phyloP scores from a whole-genome alignment of 768 basidiomycete species.

The Dendrothele bispora region DNA sequence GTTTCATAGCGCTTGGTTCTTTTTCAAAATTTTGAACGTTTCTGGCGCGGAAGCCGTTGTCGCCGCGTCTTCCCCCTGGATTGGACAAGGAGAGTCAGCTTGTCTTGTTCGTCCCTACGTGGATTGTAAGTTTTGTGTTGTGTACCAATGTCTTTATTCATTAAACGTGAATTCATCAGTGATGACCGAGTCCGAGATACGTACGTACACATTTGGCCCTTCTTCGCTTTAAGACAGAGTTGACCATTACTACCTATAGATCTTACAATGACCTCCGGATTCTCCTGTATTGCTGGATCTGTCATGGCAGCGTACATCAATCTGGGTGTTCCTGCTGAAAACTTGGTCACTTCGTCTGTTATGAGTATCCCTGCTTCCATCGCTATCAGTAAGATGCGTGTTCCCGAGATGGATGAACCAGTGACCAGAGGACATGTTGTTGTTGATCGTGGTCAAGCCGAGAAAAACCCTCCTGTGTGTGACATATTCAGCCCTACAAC shows the following conservation, averaged over 20 bases:
- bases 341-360: slow-evolving; percentile 83
- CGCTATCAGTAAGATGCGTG: slow-evolving; percentile 84
- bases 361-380: slow-evolving; percentile 97
- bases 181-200: slow-evolving; percentile 87
- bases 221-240: background rate
- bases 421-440: slow-evolving; percentile 81
- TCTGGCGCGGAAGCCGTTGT: slow-evolving; percentile 96
- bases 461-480: slow-evolving; percentile 53
- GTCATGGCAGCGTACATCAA: slow-evolving; percentile 83
- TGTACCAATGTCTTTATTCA: background rate
- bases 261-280: slow-evolving; percentile 88
- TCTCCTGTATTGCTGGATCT: slow-evolving; percentile 91
- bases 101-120: slow-evolving; percentile 13
- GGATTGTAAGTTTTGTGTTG: slow-evolving; percentile 5
- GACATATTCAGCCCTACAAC: background rate
- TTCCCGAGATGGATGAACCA: slow-evolving; percentile 84
- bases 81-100: slow-evolving; percentile 65
- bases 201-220: slow-evolving; percentile 26
- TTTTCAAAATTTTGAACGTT: slow-evolving; percentile 88
- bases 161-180: no score
- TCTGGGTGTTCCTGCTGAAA: slow-evolving; percentile 76
- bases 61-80: slow-evolving; percentile 90
- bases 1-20: slow-evolving; percentile 75
- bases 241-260: slow-evolving; percentile 29
- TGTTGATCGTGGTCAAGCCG: slow-evolving; percentile 72